Base-by-base conservation (phyloP, 768 basidiomycete genomes). In the Pleurotus platypus region DNA sequence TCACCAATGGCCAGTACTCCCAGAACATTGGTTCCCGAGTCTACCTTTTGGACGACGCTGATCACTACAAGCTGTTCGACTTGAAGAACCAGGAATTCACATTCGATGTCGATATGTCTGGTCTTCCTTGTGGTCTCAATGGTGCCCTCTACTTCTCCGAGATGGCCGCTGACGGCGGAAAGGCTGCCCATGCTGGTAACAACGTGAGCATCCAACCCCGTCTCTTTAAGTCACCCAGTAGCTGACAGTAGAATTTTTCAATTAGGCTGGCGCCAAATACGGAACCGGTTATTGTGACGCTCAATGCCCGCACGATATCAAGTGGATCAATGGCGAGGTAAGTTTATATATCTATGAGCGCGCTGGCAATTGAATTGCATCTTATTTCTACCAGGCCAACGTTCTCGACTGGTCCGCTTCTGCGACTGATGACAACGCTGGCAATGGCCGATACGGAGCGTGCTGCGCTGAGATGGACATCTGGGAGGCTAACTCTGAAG, bases 31-130 rank as follows among this genome's bases (percentile, higher is more conserved):
- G 50, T 6, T 60, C 57, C 18, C 56, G 57, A 20, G 46, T 48
- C 46, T 48, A 48, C 46, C 46, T 48, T 2, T 7, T 48, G 22
- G 46, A 48, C 22, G 46, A 48, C 22, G 20, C 20, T 1, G 46
- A 48, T 12, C 20, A 48, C 46, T 78, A 78, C 68, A 20, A 62
- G 61, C 65, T 70, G 64, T 73, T 75, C 70, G 69, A 72, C 62
- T 67, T 82, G 58, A 65, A 75, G 58, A 83, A 83, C 76, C 73
- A 80, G 65, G 82, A 84, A 69, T 82, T 84, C 72, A 75, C 79
- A 55, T 83, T 84, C 72, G 80, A 82, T 69, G 80, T 84, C 65
- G 81, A 83, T 66, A 73, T 84, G 59, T 80, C 80, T 72, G 67
- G 80, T 64, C 75, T 84, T 54, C 76, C 75, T 26, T 49, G 48